Percentiles rank a stretch among this genome's conserved stretches.
Evolutionary conservation across 2,329 filamentous ascomycete genomes (phyloP).

Genomic region (Metarhizium guizhouense): DNA sequence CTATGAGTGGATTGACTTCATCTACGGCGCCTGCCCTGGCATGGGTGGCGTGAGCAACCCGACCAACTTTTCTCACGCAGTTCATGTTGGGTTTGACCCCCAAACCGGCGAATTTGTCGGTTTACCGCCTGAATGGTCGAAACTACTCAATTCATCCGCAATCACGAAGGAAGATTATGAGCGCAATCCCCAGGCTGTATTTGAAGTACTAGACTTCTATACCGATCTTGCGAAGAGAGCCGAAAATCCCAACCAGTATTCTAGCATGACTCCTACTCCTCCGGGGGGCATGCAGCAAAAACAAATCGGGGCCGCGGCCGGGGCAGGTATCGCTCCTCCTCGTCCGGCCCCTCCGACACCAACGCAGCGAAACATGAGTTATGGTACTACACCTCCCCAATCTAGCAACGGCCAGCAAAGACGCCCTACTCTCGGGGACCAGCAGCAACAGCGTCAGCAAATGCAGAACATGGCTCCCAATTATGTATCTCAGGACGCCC

Average conservation of each 20-base stretch:
- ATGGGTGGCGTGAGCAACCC: constrained; percentile 98
- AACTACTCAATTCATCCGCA: constrained; percentile 87
- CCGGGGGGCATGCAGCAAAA: constrained; percentile 50
- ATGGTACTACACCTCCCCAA: constrained; percentile 28
- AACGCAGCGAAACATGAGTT: constrained; percentile 34
- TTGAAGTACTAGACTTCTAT: constrained; percentile 79
- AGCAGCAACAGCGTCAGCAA: constrained; percentile 43
- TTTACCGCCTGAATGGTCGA: constrained; percentile 92
- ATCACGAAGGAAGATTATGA: constrained; percentile 99
- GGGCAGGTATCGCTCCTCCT: constrained; percentile 56
- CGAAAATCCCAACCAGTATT: constrained; percentile 61
- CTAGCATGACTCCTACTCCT: constrained; percentile 60
- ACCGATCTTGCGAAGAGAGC: constrained; percentile 71
- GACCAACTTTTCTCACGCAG: constrained; percentile 93
- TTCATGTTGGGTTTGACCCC: constrained; percentile 95
- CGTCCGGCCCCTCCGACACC: constrained; percentile 46
- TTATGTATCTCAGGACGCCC: constrained; percentile 41
- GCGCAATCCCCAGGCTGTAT: constrained; percentile 81
- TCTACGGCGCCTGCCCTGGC: constrained; percentile 91
- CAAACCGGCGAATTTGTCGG: constrained; percentile 93
- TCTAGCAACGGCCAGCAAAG: constrained; percentile 29
- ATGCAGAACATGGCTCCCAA: constrained; percentile 48
- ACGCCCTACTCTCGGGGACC: constrained; percentile 35
- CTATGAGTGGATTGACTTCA: constrained; percentile 98
- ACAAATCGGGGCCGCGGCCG: constrained; percentile 40